phyloP scores from a whole-genome alignment of 2,329 filamentous ascomycete genomes.

The Cytospora piceae region DNA sequence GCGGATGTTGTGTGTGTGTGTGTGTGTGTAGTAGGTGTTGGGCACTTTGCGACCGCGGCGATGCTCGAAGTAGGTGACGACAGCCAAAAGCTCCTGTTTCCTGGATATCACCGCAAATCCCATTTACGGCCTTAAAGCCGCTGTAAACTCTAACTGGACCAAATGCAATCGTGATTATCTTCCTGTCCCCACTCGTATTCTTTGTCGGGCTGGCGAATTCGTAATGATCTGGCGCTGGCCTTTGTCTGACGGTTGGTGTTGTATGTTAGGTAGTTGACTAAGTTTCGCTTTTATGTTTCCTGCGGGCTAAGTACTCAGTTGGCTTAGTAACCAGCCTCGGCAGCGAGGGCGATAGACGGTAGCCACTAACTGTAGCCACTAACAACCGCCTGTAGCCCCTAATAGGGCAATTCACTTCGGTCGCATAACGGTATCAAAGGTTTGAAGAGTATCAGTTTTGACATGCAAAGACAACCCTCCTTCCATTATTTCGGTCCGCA shows the following conservation, averaged over 20 bases:
- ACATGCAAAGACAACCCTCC: no score
- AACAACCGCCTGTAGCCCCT: not conserved
- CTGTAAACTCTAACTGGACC: conserved; percentile 16
- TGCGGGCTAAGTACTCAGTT: conserved; percentile 20
- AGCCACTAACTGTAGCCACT: not conserved
- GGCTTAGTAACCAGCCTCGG: conserved; percentile 14
- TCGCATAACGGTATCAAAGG: no score
- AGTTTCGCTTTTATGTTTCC: conserved; percentile 25
- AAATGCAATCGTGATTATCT: conserved; percentile 18
- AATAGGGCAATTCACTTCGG: not conserved
- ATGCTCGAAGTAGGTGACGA: conserved; percentile 5
- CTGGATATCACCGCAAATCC: conserved; percentile 31
- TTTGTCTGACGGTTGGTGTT: conserved; percentile 18
- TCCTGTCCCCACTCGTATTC: conserved; percentile 5
- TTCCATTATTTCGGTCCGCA: no score
- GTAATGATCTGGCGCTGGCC: conserved; percentile 15
- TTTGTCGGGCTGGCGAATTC: conserved; percentile 13
- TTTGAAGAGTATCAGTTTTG: no score
- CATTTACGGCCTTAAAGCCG: conserved; percentile 29
- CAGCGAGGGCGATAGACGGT: conserved; percentile 18
- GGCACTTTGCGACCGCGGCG: not conserved
- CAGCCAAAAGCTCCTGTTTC: conserved; percentile 15
- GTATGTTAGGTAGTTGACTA: conserved; percentile 25
- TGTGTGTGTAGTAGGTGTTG: not conserved
- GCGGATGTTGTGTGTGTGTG: not conserved